These are phyloP conservation scores for Ceratopteris richardii DNA, from an alignment of 75 land plant genomes.

Conservation along the genomic window DNA sequence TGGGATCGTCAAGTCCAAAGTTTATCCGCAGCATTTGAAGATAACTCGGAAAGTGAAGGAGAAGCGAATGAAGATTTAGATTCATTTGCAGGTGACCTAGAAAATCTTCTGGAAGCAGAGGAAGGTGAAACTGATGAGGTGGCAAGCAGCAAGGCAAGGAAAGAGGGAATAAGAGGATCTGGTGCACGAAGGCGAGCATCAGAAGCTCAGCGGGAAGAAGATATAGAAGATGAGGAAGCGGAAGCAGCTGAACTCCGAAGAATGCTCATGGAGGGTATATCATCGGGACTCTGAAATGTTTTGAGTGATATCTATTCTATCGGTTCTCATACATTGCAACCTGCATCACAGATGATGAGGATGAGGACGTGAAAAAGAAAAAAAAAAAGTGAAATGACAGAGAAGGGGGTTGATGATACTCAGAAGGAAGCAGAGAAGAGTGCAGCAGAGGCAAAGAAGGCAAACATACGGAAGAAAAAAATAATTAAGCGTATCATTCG, in stretches of 20 bases:
- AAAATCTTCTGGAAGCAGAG: slow-evolving; percentile 95
- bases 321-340: neutral
- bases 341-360: slow-evolving; percentile 58
- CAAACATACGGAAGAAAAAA: slow-evolving; percentile 22
- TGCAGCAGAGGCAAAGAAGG: slow-evolving; percentile 15
- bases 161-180: slow-evolving; percentile 66
- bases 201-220: slow-evolving; percentile 74
- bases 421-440: slow-evolving; percentile 20
- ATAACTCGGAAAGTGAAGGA: slow-evolving; percentile 73
- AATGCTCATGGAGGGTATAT: slow-evolving; percentile 89
- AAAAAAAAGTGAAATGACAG: slow-evolving; percentile 19
- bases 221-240: slow-evolving; percentile 91
- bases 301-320: neutral
- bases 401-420: slow-evolving; percentile 11
- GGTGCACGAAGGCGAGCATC: slow-evolving; percentile 65
- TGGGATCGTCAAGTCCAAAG: slow-evolving; percentile 95
- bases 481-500: slow-evolving; percentile 29
- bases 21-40: slow-evolving; percentile 64
- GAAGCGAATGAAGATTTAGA: slow-evolving; percentile 95
- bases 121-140: slow-evolving; percentile 70
- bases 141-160: slow-evolving; percentile 28
- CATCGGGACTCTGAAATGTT: neutral
- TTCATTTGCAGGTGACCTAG: slow-evolving; percentile 98
- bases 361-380: slow-evolving; percentile 55
- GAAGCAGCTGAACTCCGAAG: slow-evolving; percentile 88